phyloP scores from a whole-genome alignment of 2,329 filamentous ascomycete genomes.

The Cladosporium cucumerinum region DNA sequence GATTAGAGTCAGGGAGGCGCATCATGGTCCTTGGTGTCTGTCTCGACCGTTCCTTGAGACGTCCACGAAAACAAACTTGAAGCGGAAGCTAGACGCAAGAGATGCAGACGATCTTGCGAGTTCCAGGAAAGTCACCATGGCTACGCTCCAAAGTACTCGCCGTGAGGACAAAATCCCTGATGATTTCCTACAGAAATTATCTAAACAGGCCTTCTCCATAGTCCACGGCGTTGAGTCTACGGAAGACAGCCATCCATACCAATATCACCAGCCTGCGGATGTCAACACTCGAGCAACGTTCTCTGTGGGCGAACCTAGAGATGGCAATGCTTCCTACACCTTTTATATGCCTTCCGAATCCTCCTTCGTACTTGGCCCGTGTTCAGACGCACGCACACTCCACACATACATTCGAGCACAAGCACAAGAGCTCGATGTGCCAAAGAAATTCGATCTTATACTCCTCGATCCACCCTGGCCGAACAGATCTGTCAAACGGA shows the following conservation, averaged over 20 bases:
- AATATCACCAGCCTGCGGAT: neutral
- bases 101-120: neutral
- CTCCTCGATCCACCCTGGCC: slow-evolving; percentile 79
- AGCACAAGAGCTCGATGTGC: slow-evolving; percentile 41
- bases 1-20: slow-evolving; percentile 28
- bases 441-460: slow-evolving; percentile 60
- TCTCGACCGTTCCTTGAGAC: slow-evolving; percentile 20
- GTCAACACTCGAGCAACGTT: neutral
- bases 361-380: slow-evolving; percentile 50
- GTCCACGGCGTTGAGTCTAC: neutral
- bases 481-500: slow-evolving; percentile 66
- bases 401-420: slow-evolving; percentile 37
- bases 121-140: neutral
- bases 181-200: neutral
- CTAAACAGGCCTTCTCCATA: neutral
- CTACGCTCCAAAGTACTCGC: too few relatives aligned
- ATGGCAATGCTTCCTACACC: neutral
- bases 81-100: neutral
- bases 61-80: neutral
- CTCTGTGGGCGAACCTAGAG: neutral
- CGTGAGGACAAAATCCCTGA: neutral
- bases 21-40: slow-evolving; percentile 36
- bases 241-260: neutral
- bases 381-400: slow-evolving; percentile 36
- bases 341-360: slow-evolving; percentile 48